phyloP scores from a whole-genome alignment of 495 filamentous ascomycete genomes.

The Daldinia decipiens region DNA sequence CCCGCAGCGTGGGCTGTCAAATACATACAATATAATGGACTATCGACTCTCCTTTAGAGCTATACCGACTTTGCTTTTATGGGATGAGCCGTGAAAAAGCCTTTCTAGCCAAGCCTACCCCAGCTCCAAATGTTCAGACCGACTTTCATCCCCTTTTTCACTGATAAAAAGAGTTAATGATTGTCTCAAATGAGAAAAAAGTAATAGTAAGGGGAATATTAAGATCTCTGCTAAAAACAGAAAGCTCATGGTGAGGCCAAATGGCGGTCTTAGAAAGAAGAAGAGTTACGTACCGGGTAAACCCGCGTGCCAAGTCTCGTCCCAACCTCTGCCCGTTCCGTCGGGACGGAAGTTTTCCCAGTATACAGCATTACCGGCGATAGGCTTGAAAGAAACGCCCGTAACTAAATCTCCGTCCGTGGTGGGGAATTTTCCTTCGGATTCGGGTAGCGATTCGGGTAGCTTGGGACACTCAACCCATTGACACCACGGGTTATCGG shows the following conservation, averaged over 20 bases:
- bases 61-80: neutral
- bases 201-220: constrained; percentile 3
- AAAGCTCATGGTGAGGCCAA: neutral
- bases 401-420: constrained; percentile 5
- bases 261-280: neutral
- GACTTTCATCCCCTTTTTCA: constrained; percentile 55
- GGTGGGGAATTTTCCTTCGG: constrained; percentile 3
- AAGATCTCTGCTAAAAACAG: neutral
- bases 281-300: constrained; percentile 47
- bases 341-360: constrained; percentile 63
- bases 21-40: neutral
- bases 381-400: constrained; percentile 54
- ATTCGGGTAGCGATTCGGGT: constrained; percentile 3
- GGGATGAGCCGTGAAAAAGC: neutral
- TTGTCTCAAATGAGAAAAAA: neutral
- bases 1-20: neutral
- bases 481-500: constrained; percentile 53
- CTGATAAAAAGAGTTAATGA: constrained; percentile 29
- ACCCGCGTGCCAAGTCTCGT: constrained; percentile 61
- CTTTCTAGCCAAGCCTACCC: constrained; percentile 41
- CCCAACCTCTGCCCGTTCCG: constrained; percentile 54
- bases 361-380: constrained; percentile 59
- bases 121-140: constrained; percentile 62
- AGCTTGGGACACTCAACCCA: constrained; percentile 54
- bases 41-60: constrained; percentile 2